These are phyloP conservation scores for Phytopythium oedochilum DNA, from an alignment of 352 stramenopile species.

Conservation along the genomic window DNA sequence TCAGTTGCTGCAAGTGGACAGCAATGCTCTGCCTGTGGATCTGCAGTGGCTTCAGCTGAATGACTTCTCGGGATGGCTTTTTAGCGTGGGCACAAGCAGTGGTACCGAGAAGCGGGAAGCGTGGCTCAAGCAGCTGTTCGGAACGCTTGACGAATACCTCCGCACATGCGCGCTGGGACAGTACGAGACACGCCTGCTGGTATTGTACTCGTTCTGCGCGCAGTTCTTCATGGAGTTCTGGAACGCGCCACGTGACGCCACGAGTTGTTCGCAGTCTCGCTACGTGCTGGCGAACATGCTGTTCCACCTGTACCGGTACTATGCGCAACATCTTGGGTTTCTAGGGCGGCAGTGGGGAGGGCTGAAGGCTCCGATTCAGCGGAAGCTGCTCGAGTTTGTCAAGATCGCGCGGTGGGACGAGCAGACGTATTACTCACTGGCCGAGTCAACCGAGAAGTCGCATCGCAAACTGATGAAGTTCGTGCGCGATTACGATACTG, in stretches of 20 bases:
- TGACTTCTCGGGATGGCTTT: slow-evolving; percentile 58
- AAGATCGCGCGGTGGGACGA: slow-evolving; percentile 99
- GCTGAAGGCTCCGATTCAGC: slow-evolving; percentile 94
- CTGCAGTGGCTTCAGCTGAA: slow-evolving; percentile 67
- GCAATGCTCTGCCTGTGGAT: slow-evolving; percentile 11
- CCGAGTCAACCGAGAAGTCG: slow-evolving; percentile 97
- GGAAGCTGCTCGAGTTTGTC: slow-evolving; percentile 96
- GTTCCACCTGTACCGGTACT: slow-evolving; percentile 94
- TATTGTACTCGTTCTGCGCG: slow-evolving; percentile 87
- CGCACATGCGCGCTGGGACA: slow-evolving; percentile 86
- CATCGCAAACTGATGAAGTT: slow-evolving; percentile 99
- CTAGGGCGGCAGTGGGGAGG: slow-evolving; percentile 79
- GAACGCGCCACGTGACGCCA: slow-evolving; percentile 6
- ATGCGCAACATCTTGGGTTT: slow-evolving; percentile 88
- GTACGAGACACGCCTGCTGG: slow-evolving; percentile 87
- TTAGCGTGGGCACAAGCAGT: slow-evolving; percentile 14
- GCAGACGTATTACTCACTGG: slow-evolving; percentile 99
- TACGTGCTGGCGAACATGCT: slow-evolving; percentile 86
- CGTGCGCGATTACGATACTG: slow-evolving; percentile 88
- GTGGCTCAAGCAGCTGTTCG: slow-evolving; percentile 82
- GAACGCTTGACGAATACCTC: slow-evolving; percentile 90
- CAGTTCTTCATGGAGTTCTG: slow-evolving; percentile 84
- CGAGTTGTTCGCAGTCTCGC: slow-evolving; percentile 15
- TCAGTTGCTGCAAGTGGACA: slow-evolving; percentile 3
- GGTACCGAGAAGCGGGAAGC: slow-evolving; percentile 35